phyloP scores from a whole-genome alignment of 2,329 filamentous ascomycete species.

The Neofusicoccum ribis region DNA sequence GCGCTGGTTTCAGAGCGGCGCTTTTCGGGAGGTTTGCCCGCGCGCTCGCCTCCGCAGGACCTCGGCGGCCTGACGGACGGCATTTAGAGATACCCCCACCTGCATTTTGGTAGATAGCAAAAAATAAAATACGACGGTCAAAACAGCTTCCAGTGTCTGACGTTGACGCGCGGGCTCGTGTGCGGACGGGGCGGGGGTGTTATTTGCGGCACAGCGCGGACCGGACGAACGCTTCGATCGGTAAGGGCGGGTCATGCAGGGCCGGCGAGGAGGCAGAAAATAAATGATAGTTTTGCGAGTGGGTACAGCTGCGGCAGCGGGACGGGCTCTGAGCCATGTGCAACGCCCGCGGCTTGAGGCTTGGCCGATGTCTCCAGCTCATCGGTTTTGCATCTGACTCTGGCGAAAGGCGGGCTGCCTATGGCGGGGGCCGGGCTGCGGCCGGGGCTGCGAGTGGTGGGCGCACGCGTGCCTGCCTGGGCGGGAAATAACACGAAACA shows the following conservation, averaged over 20 bases:
- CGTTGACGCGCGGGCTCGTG: not conserved
- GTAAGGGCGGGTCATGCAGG: conserved; percentile 9
- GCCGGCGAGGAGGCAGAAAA: not conserved
- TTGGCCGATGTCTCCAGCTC: conserved; percentile 12
- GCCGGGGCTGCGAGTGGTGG: not conserved
- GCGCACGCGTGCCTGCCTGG: not conserved
- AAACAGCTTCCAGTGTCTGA: conserved; percentile 1
- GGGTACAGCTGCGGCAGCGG: conserved; percentile 12
- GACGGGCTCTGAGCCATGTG: conserved; percentile 10
- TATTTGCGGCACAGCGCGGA: conserved; percentile 1
- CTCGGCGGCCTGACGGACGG: not conserved
- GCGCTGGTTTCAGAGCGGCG: conserved; percentile 5
- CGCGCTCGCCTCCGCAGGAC: not conserved
- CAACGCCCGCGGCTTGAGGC: conserved; percentile 13
- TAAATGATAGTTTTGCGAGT: not conserved
- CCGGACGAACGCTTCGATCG: conserved; percentile 6
- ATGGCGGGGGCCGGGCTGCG: not conserved
- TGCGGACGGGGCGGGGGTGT: conserved; percentile 5
- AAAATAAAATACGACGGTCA: not conserved
- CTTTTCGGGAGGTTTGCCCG: not conserved
- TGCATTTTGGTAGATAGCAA: conserved; percentile 16
- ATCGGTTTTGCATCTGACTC: conserved; percentile 14
- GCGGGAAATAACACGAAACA: conserved; percentile 14
- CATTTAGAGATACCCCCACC: conserved; percentile 7
- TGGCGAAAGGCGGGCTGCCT: conserved; percentile 6